Percentiles rank a stretch among this genome's conserved stretches.
These are phyloP conservation scores for Hypoxylon intermedium DNA, from an alignment of 495 filamentous ascomycete species.

Conservation along the genomic window DNA sequence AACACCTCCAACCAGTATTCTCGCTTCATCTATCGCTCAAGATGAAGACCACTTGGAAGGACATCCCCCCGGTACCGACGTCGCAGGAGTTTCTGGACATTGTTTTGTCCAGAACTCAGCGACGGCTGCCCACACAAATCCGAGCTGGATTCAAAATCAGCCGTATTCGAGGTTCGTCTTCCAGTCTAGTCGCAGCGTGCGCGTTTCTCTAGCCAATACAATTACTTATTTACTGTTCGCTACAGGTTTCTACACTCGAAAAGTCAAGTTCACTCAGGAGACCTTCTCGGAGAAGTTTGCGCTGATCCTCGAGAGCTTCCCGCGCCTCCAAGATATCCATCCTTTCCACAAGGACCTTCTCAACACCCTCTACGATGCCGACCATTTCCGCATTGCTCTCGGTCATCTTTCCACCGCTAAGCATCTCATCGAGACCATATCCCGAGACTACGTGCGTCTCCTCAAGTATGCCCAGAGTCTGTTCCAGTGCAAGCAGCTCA, in stretches of 20 bases:
- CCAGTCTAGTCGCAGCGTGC: neutral
- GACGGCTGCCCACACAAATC: constrained; percentile 94
- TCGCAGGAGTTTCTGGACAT: constrained; percentile 97
- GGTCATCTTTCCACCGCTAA: constrained; percentile 96
- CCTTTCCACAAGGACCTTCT: constrained; percentile 82
- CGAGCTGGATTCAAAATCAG: constrained; percentile 95
- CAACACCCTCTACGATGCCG: constrained; percentile 87
- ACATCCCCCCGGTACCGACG: constrained; percentile 89
- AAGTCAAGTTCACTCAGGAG: constrained; percentile 99
- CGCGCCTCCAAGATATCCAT: constrained; percentile 92
- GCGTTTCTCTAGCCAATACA: neutral
- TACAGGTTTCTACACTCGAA: constrained; percentile 89
- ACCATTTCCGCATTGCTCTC: constrained; percentile 96
- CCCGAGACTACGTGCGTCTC: constrained; percentile 73
- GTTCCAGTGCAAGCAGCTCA: constrained; percentile 95
- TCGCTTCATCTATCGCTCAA: constrained; percentile 29
- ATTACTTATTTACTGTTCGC: constrained; percentile 17
- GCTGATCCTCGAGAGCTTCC: constrained; percentile 89
- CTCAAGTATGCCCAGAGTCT: constrained; percentile 88
- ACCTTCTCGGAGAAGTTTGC: constrained; percentile 94
- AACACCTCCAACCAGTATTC: constrained; percentile 4
- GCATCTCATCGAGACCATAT: constrained; percentile 93
- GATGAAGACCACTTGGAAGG: constrained; percentile 64
- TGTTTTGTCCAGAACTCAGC: constrained; percentile 91
- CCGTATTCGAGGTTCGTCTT: constrained; percentile 70